Percentiles rank a stretch among this genome's conserved stretches.
These are phyloP conservation scores for Cydonia oblonga DNA, from an alignment of 331 rosid species.

Conservation along the genomic window DNA sequence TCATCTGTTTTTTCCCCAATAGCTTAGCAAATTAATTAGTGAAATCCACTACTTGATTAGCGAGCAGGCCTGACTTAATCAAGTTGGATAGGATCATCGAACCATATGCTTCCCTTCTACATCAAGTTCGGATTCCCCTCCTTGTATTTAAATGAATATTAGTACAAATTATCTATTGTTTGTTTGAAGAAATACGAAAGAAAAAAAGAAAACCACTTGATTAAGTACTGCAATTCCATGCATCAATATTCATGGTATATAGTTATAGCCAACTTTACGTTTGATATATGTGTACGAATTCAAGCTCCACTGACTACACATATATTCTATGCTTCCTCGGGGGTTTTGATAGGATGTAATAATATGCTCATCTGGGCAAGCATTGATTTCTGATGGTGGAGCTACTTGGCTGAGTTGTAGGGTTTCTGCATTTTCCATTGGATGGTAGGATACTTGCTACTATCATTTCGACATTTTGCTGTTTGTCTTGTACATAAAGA, in stretches of 20 bases:
- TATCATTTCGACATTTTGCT: neutral
- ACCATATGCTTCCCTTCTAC: no score
- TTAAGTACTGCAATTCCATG: neutral
- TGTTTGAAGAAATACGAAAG: no score
- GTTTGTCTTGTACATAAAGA: neutral
- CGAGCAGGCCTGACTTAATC: neutral
- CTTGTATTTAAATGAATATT: neutral
- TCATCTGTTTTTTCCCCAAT: neutral
- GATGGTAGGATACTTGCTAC: neutral
- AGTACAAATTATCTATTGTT: no score
- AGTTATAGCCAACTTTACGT: neutral
- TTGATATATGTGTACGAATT: neutral
- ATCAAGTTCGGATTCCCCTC: neutral
- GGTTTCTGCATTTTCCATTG: neutral
- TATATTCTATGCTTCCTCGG: neutral
- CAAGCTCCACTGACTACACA: neutral
- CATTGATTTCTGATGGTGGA: constrained; percentile 3
- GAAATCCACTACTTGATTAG: neutral
- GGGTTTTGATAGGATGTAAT: neutral
- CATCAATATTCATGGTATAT: neutral
- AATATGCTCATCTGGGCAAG: neutral
- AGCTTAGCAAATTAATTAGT: neutral
- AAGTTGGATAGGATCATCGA: neutral
- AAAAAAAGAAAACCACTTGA: neutral
- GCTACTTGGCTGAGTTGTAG: constrained; percentile 2